Evolutionary conservation across 2,329 filamentous ascomycete genomes (phyloP), one percentile per base, ranked within the genome.

Genomic region (Anisogramma anomala): DNA sequence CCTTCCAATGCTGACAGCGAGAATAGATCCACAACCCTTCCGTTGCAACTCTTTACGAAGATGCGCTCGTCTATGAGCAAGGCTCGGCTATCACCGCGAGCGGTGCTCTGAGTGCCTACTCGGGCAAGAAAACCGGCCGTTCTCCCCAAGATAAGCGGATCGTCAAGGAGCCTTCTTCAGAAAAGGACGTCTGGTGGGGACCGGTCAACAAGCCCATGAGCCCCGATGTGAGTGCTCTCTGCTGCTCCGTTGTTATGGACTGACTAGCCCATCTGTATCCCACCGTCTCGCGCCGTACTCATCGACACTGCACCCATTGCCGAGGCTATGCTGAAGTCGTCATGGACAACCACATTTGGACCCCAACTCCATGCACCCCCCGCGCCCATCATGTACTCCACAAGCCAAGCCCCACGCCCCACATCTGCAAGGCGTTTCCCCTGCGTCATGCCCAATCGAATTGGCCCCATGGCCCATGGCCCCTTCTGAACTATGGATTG

Each of bases 171-270:
- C 70, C 80, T 46, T 72, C 78, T 49, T 96, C 91, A 50, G 81
- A 94, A 64, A 81, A 91, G 43, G 79, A 98, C 48, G 76, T 98
- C 58, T 98, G 91, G 91, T 96, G 91, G 91, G 91, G 91, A 58
- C 89, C 91, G 42, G 91, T 98, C 54, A 98, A 98, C 76, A 96
- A 96, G 78, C 84, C 89, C 60, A 98, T 98, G 91, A 81, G 78
- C 53, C 77, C 87, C 55, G 88, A 96, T 65, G 91, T 96, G 82
- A 79, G 84, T 48, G 43, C 35, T 42, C n/a, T n/a, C n/a, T n/a
- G n/a, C n/a, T n/a, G n/a, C n/a, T n/a, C n/a, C n/a, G n/a, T n/a
- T n/a, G n/a, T n/a, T n/a, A n/a, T n/a, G n/a, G n/a, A n/a, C n/a
- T n/a, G n/a, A n/a, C n/a, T n/a, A n/a, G n/a, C n/a, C n/a, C n/a